These are phyloP conservation scores for Cucumis melo DNA, from an alignment of 306 rosid genomes.

Conservation along the genomic window DNA sequence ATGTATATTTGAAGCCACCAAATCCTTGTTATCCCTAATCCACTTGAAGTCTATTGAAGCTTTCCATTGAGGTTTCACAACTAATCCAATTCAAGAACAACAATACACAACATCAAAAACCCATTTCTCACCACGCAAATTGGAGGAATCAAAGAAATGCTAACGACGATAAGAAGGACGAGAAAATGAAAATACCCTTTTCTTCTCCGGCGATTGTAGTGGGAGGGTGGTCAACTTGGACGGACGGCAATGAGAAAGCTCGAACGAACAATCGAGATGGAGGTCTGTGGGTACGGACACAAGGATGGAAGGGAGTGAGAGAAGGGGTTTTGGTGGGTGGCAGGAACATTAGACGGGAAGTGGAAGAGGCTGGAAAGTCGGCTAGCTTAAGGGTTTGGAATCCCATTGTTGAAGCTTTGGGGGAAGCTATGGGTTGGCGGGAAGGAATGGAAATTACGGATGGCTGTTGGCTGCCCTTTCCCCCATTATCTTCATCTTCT, in stretches of 20 bases:
- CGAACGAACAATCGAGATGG: conserved; percentile 18
- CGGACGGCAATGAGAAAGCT: conserved; percentile 35
- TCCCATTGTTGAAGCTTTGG: conserved; percentile 18
- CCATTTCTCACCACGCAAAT: not conserved
- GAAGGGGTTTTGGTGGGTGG: conserved; percentile 13
- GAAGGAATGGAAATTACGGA: not conserved
- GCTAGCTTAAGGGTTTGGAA: conserved; percentile 34
- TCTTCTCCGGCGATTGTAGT: conserved; percentile 19
- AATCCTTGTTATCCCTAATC: conserved; percentile 83
- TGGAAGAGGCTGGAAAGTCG: conserved; percentile 23
- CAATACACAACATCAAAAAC: not conserved
- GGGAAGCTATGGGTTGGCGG: not conserved
- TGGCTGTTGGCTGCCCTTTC: conserved; percentile 5
- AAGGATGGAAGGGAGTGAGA: conserved; percentile 10
- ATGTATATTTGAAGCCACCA: conserved; percentile 49
- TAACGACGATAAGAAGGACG: not conserved
- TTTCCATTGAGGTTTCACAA: conserved; percentile 63
- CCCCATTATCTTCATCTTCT: not conserved
- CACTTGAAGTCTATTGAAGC: conserved; percentile 89
- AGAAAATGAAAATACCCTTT: conserved; percentile 23
- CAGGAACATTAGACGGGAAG: conserved; percentile 19
- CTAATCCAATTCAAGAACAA: conserved; percentile 21
- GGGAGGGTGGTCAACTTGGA: conserved; percentile 27
- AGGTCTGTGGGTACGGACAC: conserved; percentile 17
- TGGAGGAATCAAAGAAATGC: not conserved